Percentiles rank a stretch among this genome's conserved stretches.
Evolutionary conservation across 176 grass and related monocot genomes (phyloP).

Genomic region (Raddia guianensis): DNA sequence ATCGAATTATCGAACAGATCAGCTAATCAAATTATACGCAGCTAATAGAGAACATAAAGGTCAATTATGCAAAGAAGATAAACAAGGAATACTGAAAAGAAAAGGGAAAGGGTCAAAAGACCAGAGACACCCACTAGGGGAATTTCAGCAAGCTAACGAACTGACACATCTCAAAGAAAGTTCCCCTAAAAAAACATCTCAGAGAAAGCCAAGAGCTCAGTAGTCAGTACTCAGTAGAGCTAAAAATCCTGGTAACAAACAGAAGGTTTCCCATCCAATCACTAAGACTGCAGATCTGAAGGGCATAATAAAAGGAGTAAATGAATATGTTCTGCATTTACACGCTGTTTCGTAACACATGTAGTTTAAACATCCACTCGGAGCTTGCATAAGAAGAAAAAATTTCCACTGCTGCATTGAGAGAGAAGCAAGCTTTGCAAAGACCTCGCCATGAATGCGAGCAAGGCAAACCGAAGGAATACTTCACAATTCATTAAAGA

Average conservation of each 20-base stretch:
- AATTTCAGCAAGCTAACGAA: conserved; percentile 29
- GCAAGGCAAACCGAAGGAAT: conserved; percentile 10
- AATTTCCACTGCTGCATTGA: not conserved
- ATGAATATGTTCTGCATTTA: not conserved
- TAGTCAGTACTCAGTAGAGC: not conserved
- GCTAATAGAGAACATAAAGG: not conserved
- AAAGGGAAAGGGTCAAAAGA: conserved; percentile 37
- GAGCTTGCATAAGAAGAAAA: not conserved
- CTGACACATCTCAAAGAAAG: not conserved
- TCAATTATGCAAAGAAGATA: conserved; percentile 32
- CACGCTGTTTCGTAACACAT: not conserved
- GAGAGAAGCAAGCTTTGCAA: not conserved
- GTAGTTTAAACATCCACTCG: not conserved
- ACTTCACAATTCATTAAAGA: conserved; percentile 24
- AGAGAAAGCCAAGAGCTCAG: conserved; percentile 14
- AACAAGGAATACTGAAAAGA: not conserved
- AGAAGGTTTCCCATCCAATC: not conserved
- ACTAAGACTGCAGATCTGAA: conserved; percentile 31
- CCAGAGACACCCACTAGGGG: not conserved
- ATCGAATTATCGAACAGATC: not conserved
- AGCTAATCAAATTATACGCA: not conserved
- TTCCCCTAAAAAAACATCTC: not conserved
- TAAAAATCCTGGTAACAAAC: conserved; percentile 1
- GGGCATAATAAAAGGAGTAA: not conserved
- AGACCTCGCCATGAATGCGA: not conserved